Evolutionary conservation across 2,329 filamentous ascomycete genomes (phyloP), one percentile per base, ranked within the genome.

Genomic region (Colletotrichum salicis): DNA sequence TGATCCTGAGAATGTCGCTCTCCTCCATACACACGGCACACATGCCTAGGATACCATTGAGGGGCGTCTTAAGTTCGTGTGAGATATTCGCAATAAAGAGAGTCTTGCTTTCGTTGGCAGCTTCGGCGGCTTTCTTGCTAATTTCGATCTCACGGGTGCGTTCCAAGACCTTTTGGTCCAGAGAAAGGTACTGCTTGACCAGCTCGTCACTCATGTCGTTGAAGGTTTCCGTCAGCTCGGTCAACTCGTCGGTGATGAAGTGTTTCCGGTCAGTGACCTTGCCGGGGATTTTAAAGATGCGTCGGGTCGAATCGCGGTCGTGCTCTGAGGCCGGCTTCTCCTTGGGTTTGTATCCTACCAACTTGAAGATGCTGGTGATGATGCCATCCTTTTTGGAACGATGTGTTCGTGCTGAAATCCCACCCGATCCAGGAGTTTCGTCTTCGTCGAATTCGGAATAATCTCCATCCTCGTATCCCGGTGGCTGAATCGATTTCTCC

Each of bases 81-180:
- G 90, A 92, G 62, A 98, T 97, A 77, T 98, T 98, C 22, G 96
- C 96, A 74, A 99, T 97, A 83, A 98, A 98, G 10, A 98, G 86
- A 0, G 96, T 98, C 84, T 99, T 99, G 86, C 94, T 97, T 82
- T 97, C 94, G 77, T 97, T 98, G 4, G 95, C 95, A n/a, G 94
- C 93, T 81, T 97, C 95, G 1, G 95, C 95, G 1, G 94, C 94
- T 82, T 94, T 94, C 80, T 97, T 97, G 84, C 93, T 97, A 73
- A 94, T 90, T 78, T 97, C 94, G 0, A 98, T 86, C 80, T 98
- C 93, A 45, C 89, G 89, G 0, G 95, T 98, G 67, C 95, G 88
- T 79, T 95, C 91, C 7, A 90, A 90, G 1, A 98, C 95, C 76
- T 96, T 92, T 68, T 96, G 91, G 79, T 98, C 95, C 1, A 98